phyloP scores from a whole-genome alignment of 257 asterid species.

The Datura wrightii region DNA sequence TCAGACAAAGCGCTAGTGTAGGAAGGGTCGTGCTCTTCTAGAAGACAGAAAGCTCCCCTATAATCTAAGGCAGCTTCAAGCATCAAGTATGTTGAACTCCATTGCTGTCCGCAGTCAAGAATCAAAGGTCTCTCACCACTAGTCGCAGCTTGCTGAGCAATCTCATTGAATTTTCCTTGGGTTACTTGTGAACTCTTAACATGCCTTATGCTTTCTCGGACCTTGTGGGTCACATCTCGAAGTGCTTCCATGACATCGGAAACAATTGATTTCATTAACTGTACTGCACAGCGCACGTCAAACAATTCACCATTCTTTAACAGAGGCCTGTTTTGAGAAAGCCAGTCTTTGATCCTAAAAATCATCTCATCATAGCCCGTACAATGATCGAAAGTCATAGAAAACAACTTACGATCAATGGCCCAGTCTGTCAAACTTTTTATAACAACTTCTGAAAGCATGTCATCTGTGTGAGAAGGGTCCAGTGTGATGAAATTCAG shows the following conservation, averaged over 20 bases:
- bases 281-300: constrained; percentile 73
- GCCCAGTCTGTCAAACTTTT: constrained; percentile 84
- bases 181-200: constrained; percentile 70
- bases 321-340: constrained; percentile 72
- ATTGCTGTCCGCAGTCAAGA: constrained; percentile 73
- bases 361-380: constrained; percentile 64
- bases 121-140: constrained; percentile 56
- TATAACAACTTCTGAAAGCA: constrained; percentile 71
- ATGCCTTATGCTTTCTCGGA: constrained; percentile 74
- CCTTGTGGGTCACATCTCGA: constrained; percentile 62
- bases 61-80: constrained; percentile 76
- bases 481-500: constrained; percentile 75
- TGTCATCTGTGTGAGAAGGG: constrained; percentile 70
- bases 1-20: constrained; percentile 67
- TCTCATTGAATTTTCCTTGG: constrained; percentile 66
- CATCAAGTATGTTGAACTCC: constrained; percentile 85
- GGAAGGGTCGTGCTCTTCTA: constrained; percentile 72
- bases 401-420: constrained; percentile 75
- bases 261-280: constrained; percentile 72
- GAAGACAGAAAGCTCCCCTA: constrained; percentile 63
- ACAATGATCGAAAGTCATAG: constrained; percentile 86
- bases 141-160: constrained; percentile 70
- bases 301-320: constrained; percentile 76
- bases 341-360: constrained; percentile 76
- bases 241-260: constrained; percentile 70